phyloP scores from a whole-genome alignment of 1,284 basidiomycete species.

The Ustilago lituana region DNA sequence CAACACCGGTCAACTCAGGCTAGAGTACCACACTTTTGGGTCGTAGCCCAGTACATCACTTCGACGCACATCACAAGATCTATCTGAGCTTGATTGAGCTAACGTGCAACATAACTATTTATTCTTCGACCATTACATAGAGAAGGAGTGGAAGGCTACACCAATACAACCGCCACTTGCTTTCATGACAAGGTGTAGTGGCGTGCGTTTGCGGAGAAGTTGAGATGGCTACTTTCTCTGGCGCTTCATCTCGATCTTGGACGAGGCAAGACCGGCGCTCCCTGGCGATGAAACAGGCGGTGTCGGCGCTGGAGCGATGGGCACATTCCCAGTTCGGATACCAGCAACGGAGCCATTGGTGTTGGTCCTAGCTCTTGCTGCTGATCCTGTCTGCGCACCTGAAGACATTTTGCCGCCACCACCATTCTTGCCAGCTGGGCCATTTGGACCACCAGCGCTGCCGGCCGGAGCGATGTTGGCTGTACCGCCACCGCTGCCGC shows the following conservation, averaged over 20 bases:
- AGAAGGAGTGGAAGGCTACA: neutral
- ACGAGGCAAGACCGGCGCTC: slow-evolving; percentile 24
- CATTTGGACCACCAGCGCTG: slow-evolving; percentile 4
- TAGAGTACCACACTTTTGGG: too few species aligned
- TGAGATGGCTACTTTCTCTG: slow-evolving; percentile 46
- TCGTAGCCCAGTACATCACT: too few species aligned
- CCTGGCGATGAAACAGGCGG: slow-evolving; percentile 45
- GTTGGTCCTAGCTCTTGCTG: slow-evolving; percentile 14
- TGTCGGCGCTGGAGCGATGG: slow-evolving; percentile 44
- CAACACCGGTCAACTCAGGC: too few species aligned
- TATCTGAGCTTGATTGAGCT: too few species aligned
- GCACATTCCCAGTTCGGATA: slow-evolving; percentile 45
- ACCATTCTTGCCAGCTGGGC: slow-evolving; percentile 13
- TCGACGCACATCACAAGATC: too few species aligned
- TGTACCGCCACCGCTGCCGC: slow-evolving; percentile 11
- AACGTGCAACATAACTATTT: neutral
- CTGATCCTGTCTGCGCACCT: neutral
- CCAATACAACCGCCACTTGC: neutral
- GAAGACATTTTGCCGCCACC: neutral
- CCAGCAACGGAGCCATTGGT: slow-evolving; percentile 36
- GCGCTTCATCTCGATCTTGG: slow-evolving; percentile 47
- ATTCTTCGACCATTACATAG: slow-evolving; percentile 3
- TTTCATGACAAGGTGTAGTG: too few species aligned
- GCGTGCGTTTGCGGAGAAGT: too few species aligned
- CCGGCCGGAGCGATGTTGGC: slow-evolving; percentile 32